Percentiles rank a stretch among this genome's conserved stretches.
Evolutionary conservation across 176 grass and related monocot species (phyloP).

Genomic region (Musa schizocarpa): DNA sequence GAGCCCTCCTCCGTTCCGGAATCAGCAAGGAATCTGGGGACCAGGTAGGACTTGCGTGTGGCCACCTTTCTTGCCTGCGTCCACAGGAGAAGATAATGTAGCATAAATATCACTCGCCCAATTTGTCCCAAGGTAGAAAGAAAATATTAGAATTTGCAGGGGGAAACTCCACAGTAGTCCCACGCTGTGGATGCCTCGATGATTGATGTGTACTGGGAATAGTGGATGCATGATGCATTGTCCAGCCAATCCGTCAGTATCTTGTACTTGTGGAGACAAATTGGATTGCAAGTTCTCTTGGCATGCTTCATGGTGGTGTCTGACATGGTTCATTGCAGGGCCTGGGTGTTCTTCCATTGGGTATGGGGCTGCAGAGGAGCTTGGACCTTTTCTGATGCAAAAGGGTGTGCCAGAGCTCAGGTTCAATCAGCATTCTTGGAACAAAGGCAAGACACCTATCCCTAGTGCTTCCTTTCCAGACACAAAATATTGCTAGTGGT

Average conservation of each 20-base stretch:
- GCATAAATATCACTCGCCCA: neutral
- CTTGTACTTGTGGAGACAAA: neutral
- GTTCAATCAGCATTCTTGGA: constrained; percentile 75
- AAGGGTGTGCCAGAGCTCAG: constrained; percentile 73
- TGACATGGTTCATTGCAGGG: constrained; percentile 41
- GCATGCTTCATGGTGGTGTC: neutral
- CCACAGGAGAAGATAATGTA: too few relatives aligned
- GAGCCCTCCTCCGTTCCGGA: neutral
- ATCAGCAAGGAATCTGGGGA: neutral
- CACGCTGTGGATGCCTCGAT: neutral
- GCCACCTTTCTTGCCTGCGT: neutral
- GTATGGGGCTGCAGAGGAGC: constrained; percentile 73
- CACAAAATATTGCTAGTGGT: neutral
- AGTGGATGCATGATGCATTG: neutral
- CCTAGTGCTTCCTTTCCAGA: too few relatives aligned
- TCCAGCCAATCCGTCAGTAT: neutral
- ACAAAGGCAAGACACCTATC: constrained; percentile 47
- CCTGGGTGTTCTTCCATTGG: constrained; percentile 93
- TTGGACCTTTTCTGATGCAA: constrained; percentile 88
- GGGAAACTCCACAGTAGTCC: too few relatives aligned
- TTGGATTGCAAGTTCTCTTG: neutral
- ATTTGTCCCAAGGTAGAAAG: neutral
- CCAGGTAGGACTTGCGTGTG: neutral
- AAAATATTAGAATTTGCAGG: neutral
- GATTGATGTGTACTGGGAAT: neutral